These are phyloP conservation scores for Telopea speciosissima DNA, from an alignment of 177 flowering plant species.

Conservation along the genomic window DNA sequence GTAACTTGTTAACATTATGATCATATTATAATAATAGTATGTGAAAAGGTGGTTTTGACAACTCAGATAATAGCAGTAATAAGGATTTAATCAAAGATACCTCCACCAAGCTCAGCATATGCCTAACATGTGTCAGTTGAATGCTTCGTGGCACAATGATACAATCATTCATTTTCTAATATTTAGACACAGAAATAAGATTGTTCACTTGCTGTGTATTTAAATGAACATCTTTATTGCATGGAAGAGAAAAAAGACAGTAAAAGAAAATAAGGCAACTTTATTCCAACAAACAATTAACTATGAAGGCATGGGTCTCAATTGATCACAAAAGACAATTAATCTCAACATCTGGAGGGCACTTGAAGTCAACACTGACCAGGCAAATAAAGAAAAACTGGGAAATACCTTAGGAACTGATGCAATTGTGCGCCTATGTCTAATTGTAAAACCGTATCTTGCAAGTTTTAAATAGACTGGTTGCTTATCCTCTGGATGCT, in stretches of 20 bases:
- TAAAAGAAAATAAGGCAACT: neutral
- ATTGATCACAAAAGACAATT: neutral
- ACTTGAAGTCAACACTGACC: neutral
- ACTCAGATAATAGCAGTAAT: neutral
- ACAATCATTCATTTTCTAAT: neutral
- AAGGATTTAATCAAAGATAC: neutral
- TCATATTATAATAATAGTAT: too few species aligned
- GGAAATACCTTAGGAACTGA: slow-evolving; percentile 70
- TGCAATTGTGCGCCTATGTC: slow-evolving; percentile 55
- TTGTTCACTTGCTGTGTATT: too few species aligned
- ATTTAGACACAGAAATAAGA: too few species aligned
- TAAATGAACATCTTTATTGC: too few species aligned
- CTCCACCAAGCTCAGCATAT: neutral
- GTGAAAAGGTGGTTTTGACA: neutral
- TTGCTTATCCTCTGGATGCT: slow-evolving; percentile 66
- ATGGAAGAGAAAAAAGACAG: too few species aligned
- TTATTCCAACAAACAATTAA: neutral
- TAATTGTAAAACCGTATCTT: slow-evolving; percentile 55
- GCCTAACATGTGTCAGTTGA: neutral
- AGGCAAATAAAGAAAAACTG: neutral
- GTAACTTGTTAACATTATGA: too few species aligned
- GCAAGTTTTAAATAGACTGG: slow-evolving; percentile 56
- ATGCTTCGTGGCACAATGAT: neutral
- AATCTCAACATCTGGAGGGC: neutral
- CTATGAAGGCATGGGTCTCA: neutral